These are phyloP conservation scores for Myrica gale DNA, from an alignment of 306 rosid species.

Conservation along the genomic window DNA sequence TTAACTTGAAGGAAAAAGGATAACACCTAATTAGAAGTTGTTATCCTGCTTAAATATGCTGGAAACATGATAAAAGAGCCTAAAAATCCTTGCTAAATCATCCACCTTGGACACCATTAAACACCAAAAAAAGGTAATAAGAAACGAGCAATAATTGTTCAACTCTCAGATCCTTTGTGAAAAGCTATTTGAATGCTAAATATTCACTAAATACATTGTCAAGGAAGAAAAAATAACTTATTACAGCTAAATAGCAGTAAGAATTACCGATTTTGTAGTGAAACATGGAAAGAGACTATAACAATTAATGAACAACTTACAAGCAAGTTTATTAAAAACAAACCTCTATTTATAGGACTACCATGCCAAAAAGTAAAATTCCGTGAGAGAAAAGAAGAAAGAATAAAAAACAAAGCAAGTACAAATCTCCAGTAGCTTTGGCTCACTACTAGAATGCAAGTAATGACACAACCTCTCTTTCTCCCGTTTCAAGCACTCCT, in stretches of 20 bases:
- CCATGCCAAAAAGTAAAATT: not conserved
- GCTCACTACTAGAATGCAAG: slow-evolving; percentile 42
- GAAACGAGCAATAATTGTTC: slow-evolving; percentile 3
- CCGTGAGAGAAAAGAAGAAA: not conserved
- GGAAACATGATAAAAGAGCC: slow-evolving; percentile 93
- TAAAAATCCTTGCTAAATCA: slow-evolving; percentile 93
- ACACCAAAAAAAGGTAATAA: slow-evolving; percentile 13
- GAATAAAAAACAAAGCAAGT: not conserved
- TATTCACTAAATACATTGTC: slow-evolving; percentile 58
- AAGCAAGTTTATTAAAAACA: too few relatives aligned
- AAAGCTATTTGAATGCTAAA: not conserved
- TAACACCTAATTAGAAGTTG: slow-evolving; percentile 21
- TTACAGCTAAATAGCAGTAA: slow-evolving; percentile 73
- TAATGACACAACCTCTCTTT: slow-evolving; percentile 45
- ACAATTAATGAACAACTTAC: not conserved
- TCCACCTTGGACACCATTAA: slow-evolving; percentile 48
- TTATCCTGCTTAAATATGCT: slow-evolving; percentile 80
- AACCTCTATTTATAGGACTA: too few relatives aligned
- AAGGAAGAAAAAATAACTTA: slow-evolving; percentile 39
- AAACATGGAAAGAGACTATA: slow-evolving; percentile 11
- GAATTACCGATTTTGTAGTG: slow-evolving; percentile 89
- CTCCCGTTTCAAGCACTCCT: slow-evolving; percentile 49
- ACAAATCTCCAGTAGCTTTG: slow-evolving; percentile 44
- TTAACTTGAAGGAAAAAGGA: slow-evolving; percentile 2
- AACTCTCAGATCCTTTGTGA: slow-evolving; percentile 3